Base-by-base conservation (phyloP, 495 filamentous ascomycete species). In the Viridothelium virens region DNA sequence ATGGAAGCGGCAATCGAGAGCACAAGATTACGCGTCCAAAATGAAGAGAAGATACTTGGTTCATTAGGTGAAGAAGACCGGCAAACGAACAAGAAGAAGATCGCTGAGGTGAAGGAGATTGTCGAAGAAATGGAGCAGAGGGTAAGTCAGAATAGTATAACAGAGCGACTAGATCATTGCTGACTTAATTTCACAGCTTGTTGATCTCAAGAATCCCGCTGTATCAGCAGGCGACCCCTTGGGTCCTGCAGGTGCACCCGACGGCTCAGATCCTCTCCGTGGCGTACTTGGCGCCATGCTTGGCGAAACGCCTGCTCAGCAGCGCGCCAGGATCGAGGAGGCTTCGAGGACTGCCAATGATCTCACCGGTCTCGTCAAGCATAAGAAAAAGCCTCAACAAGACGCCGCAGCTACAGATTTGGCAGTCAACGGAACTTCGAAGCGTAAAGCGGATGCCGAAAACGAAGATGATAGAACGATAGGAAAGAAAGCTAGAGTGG, bases 101-200 rank as follows among this genome's bases (percentile, higher is more conserved):
- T 96, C 70, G 78, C 82, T 11, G 91, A 96, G 66, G 89, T 92
- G 38, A 92, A 90, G 76, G 92, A 96, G 46, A 87, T 96, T 64
- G 82, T 96, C 46, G 82, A 81, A 48, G 91, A 96, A 70, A 93
- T 96, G 91, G 87, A 95, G 79, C 85, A 88, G 77, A 78, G 89
- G 74, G 87, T 89, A 80, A 82, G 80, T 36, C 31, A 14, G 9
- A 53, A 25, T 25, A 18, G 0, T 5, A 18, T 5, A 0, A 5
- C 18, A 25, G 18, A 5, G 18, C 5, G 48, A 53, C n/a, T 53
- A 14, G 5, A 53, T 14, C 2, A 14, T 53, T 16, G n/a, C 48
- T 53, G 14, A 44, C 38, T 1, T 53, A 12, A 38, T 38, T 56
- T 16, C 16, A 38, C 59, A 91, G 87, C 85, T 96, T 59, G 70